Conservation (phyloP, 1,284 basidiomycete genomes). For the Ceratobasidium sp. region DNA sequence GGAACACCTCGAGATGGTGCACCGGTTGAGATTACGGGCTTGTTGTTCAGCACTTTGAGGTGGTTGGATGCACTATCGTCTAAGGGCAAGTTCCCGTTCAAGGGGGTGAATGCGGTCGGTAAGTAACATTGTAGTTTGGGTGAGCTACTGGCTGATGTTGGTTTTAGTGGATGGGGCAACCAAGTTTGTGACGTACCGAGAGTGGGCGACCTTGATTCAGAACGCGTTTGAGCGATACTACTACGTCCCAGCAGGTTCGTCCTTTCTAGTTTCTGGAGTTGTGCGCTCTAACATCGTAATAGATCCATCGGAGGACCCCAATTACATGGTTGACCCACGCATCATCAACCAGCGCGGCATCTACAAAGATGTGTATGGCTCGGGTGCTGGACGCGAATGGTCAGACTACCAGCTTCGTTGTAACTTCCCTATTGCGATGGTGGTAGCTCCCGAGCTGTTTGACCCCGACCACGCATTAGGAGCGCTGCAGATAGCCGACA, state of each 20-base stretch:
- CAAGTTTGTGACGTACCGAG: conserved; percentile 83
- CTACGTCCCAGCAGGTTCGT: conserved; percentile 83
- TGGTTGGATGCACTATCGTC: conserved; percentile 82
- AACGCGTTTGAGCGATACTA: conserved; percentile 89
- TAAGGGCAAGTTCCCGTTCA: conserved; percentile 84
- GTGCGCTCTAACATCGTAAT: conserved; percentile 44
- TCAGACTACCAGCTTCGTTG: conserved; percentile 95
- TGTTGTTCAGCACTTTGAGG: conserved; percentile 90
- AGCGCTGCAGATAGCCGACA: conserved; percentile 80
- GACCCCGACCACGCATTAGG: conserved; percentile 79
- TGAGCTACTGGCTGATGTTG: not conserved
- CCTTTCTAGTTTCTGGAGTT: not conserved
- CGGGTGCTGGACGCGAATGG: conserved; percentile 87
- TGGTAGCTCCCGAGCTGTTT: conserved; percentile 96
- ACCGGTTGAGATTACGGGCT: conserved; percentile 93
- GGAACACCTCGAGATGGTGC: conserved; percentile 96
- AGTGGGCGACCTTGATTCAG: conserved; percentile 90
- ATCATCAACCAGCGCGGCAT: conserved; percentile 92
- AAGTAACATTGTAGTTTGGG: conserved; percentile 53
- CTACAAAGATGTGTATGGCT: conserved; percentile 98
- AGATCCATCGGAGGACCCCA: conserved; percentile 77
- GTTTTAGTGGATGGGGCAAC: conserved; percentile 74
- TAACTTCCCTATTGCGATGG: conserved; percentile 97
- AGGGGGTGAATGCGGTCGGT: conserved; percentile 86
- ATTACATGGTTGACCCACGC: conserved; percentile 75